Percentiles rank a stretch among this genome's conserved stretches.
phyloP scores from a whole-genome alignment of 306 rosid genomes.

The Hylodesmum podocarpum region DNA sequence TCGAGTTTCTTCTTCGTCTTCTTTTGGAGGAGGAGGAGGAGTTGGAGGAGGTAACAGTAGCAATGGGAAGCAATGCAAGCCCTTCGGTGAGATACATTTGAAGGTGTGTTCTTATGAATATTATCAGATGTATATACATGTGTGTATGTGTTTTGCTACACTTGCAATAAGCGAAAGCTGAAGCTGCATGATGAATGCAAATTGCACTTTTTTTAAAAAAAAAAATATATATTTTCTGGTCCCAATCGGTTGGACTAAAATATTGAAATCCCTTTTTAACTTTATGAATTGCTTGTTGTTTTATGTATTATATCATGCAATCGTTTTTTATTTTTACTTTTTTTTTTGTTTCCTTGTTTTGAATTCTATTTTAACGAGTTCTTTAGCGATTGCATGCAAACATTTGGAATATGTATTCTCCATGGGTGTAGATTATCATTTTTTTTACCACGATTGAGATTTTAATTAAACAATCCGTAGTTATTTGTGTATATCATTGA shows the following conservation, averaged over 20 bases:
- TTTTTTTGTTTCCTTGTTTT: neutral
- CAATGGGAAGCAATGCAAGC: slow-evolving; percentile 64
- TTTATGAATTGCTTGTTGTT: neutral
- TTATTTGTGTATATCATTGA: neutral
- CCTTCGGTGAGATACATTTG: slow-evolving; percentile 94
- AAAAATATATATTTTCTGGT: neutral
- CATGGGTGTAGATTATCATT: neutral
- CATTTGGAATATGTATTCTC: neutral
- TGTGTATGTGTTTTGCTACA: neutral
- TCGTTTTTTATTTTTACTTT: neutral
- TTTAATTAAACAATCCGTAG: neutral
- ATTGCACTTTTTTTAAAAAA: neutral
- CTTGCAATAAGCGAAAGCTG: neutral
- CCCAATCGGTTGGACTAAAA: neutral
- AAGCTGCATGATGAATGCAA: neutral
- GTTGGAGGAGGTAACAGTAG: neutral
- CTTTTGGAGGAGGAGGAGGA: no score
- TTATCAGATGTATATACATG: neutral
- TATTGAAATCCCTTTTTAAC: slow-evolving; percentile 19
- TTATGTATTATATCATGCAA: neutral
- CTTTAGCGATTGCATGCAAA: slow-evolving; percentile 10
- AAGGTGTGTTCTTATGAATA: slow-evolving; percentile 61
- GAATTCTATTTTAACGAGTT: neutral
- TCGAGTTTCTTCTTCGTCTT: slow-evolving; percentile 34
- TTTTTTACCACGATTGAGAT: neutral